Conservation (phyloP, 1,139 yeast species). For the Meyerozyma sp. region DNA sequence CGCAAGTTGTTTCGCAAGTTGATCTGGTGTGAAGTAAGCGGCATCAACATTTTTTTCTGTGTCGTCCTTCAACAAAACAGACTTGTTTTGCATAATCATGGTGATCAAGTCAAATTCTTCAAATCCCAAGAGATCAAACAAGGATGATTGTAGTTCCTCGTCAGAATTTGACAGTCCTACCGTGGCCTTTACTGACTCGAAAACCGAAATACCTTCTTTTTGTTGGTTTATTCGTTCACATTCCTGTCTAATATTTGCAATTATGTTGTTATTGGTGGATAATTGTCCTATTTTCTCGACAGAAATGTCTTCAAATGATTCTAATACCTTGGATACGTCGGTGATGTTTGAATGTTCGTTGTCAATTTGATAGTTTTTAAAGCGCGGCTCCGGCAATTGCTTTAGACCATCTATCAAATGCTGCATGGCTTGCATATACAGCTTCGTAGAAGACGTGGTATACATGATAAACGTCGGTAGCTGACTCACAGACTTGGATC, state of each 20-base stretch:
- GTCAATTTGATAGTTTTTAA: constrained; percentile 29
- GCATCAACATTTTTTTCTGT: constrained; percentile 12
- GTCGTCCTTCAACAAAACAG: constrained; percentile 17
- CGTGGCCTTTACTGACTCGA: not conserved
- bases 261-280: constrained; percentile 14
- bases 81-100: constrained; percentile 52
- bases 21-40: constrained; percentile 8
- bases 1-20: constrained; percentile 17
- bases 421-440: constrained; percentile 76
- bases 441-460: constrained; percentile 59
- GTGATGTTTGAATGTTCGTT: constrained; percentile 24
- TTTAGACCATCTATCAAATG: constrained; percentile 49
- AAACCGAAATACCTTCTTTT: not conserved
- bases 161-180: constrained; percentile 29
- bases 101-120: constrained; percentile 80
- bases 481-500: not conserved
- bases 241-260: constrained; percentile 18
- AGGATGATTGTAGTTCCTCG: constrained; percentile 58
- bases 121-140: constrained; percentile 79
- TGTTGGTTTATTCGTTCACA: constrained; percentile 22
- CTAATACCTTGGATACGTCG: constrained; percentile 23
- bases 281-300: constrained; percentile 29
- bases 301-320: constrained; percentile 26
- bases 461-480: constrained; percentile 19
- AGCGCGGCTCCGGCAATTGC: constrained; percentile 20